Base-by-base conservation (phyloP, 2,329 filamentous ascomycete genomes). In the Penicillium sp. region DNA sequence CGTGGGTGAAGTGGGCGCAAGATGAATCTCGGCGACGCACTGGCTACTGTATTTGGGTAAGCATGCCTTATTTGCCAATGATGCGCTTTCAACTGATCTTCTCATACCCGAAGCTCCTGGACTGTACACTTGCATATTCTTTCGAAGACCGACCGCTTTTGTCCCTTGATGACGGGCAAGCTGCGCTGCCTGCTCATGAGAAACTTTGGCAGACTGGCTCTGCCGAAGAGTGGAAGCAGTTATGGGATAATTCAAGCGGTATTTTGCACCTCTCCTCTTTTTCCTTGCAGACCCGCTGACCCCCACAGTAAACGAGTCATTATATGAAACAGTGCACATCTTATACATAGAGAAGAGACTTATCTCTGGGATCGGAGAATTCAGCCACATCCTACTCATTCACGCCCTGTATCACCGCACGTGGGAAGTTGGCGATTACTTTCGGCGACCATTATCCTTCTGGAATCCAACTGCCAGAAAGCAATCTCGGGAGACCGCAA, bases 331-430 rank as follows among this genome's bases (percentile, higher is more conserved):
- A 1, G 65, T 79, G 12, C 72, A 79, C 45, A 70, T 70, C 3
- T 58, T 80, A 2, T 81, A 80, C 58, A 71, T 79, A 21, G 76
- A 80, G 56, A 81, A 81, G 59, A 68, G 64, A 33, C 61, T 81
- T 6, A 67, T 75, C 9, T 60, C 69, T 1, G 70, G 69, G 15
- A 72, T 76, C 31, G 76, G 78, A 16, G 78, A 81, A 39, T 78
- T 81, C 52, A 75, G 76, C 31, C 73, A 78, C 10, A 70, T 76
- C 23, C 64, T 82, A 8, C 68, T 79, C 16, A 73, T 81, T 23
- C 78, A 80, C 59, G 78, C 77, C 5, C 69, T 82, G 8, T 81
- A 78, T 49, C 74, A 74, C 24, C 70, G 77, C 36, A 76, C 75
- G 45, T 79, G 77, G 74, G 75, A 81, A 49, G 74, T 81, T 1